These are phyloP conservation scores for Amylostereum chailletii DNA, from an alignment of 1,284 basidiomycete species.

Conservation along the genomic window DNA sequence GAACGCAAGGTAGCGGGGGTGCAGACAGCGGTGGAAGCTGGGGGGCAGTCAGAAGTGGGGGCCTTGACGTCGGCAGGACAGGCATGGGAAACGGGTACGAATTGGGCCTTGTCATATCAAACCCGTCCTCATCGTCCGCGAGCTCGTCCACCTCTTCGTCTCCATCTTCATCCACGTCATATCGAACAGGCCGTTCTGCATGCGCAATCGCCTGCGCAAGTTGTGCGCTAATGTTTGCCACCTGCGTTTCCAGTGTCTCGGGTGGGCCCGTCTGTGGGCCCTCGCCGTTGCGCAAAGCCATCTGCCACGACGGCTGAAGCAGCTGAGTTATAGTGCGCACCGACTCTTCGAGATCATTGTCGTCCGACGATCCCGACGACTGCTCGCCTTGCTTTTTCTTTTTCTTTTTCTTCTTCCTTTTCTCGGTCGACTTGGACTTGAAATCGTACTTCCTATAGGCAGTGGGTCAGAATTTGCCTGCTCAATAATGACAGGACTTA, in stretches of 20 bases:
- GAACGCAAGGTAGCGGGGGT: too few relatives aligned
- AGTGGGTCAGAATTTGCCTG: conserved; percentile 9
- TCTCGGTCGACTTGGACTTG: conserved; percentile 29
- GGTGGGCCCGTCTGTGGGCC: conserved; percentile 14
- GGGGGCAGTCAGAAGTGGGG: too few relatives aligned
- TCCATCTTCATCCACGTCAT: conserved; percentile 13
- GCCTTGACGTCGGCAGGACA: too few relatives aligned
- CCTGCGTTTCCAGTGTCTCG: conserved; percentile 47
- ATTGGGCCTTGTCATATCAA: not conserved
- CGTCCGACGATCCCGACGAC: conserved; percentile 15
- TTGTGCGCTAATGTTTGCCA: conserved; percentile 64
- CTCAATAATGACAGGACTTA: conserved; percentile 28
- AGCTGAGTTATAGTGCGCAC: conserved; percentile 64
- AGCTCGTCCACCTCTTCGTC: conserved; percentile 13
- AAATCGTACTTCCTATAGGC: conserved; percentile 60
- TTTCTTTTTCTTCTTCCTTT: conserved; percentile 41
- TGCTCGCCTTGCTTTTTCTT: conserved; percentile 42
- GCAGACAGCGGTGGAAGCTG: too few relatives aligned
- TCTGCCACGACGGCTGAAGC: conserved; percentile 34
- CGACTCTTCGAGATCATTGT: conserved; percentile 52
- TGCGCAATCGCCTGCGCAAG: conserved; percentile 69
- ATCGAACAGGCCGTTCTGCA: conserved; percentile 27
- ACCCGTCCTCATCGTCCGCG: conserved; percentile 9
- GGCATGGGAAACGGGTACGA: not conserved
- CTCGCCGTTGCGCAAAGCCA: not conserved